A percentile compares a stretch with the other conserved stretches of the same genome.
phyloP scores from a whole-genome alignment of 768 basidiomycete species.

The Phylloporus sp. region DNA sequence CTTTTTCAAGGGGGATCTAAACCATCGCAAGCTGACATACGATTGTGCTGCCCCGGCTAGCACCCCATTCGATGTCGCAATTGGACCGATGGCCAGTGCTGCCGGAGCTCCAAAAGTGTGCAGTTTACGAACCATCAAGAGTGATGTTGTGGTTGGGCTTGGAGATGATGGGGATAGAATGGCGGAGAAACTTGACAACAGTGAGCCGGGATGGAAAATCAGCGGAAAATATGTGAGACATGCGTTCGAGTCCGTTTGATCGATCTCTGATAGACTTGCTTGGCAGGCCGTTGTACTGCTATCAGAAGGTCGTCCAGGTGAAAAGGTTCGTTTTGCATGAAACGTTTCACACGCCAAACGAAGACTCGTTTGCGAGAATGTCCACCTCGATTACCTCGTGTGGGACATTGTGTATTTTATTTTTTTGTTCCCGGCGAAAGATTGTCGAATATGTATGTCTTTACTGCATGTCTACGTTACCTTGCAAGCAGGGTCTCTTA shows the following conservation, averaged over 20 bases:
- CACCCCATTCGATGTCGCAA: slow-evolving; percentile 85
- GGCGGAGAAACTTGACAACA: slow-evolving; percentile 76
- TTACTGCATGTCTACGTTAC: too few relatives aligned
- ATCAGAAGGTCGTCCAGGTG: slow-evolving; percentile 84
- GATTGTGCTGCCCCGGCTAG: slow-evolving; percentile 82
- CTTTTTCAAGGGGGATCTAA: slow-evolving; percentile 91
- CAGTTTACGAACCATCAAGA: slow-evolving; percentile 89
- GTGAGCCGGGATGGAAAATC: slow-evolving; percentile 94
- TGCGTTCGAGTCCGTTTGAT: not conserved
- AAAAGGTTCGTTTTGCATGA: slow-evolving; percentile 75
- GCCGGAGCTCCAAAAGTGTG: slow-evolving; percentile 84
- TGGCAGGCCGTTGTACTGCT: slow-evolving; percentile 78
- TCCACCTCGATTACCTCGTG: too few relatives aligned
- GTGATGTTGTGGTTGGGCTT: slow-evolving; percentile 89
- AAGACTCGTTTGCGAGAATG: not conserved
- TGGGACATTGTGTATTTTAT: too few relatives aligned
- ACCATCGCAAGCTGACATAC: slow-evolving; percentile 87
- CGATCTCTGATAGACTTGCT: slow-evolving; percentile 11
- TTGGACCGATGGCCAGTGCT: slow-evolving; percentile 86
- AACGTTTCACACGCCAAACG: not conserved
- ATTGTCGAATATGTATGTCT: too few relatives aligned
- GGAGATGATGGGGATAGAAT: slow-evolving; percentile 61
- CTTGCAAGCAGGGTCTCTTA: too few relatives aligned
- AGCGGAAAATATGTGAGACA: slow-evolving; percentile 83
- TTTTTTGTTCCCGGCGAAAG: too few relatives aligned